Percentiles rank a stretch among this genome's conserved stretches.
These are phyloP conservation scores for Irpex rosettiformis DNA, from an alignment of 1,284 basidiomycete species.

Conservation along the genomic window DNA sequence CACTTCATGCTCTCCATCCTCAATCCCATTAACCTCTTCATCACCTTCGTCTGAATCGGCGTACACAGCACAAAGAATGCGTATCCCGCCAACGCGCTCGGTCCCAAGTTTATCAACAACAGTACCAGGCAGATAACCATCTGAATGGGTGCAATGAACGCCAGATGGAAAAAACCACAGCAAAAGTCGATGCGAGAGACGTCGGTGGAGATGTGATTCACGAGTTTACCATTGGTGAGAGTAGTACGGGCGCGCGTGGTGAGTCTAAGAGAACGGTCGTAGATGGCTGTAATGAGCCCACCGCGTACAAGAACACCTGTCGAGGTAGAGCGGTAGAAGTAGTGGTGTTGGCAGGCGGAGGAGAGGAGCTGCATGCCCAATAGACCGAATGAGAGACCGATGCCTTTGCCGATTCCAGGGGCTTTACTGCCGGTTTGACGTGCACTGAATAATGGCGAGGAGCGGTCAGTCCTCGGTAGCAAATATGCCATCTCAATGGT, in stretches of 20 bases:
- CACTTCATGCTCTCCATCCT: conserved; percentile 82
- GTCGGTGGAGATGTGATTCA: conserved; percentile 94
- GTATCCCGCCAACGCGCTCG: conserved; percentile 81
- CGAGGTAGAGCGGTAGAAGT: conserved; percentile 71
- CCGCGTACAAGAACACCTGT: conserved; percentile 82
- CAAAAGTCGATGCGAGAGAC: conserved; percentile 90
- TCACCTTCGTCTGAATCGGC: conserved; percentile 65
- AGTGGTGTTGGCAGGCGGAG: conserved; percentile 76
- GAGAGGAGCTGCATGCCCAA: conserved; percentile 67
- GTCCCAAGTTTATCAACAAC: conserved; percentile 71
- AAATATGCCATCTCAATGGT: too few species aligned
- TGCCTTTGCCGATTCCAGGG: conserved; percentile 66
- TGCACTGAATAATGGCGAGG: conserved; percentile 29
- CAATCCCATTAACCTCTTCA: conserved; percentile 73
- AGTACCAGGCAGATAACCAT: conserved; percentile 69
- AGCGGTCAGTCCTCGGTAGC: too few species aligned
- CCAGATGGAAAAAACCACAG: conserved; percentile 79
- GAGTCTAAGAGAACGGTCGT: conserved; percentile 74
- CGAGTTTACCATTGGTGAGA: conserved; percentile 81
- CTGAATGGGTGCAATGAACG: conserved; percentile 75
- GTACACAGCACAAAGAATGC: conserved; percentile 71
- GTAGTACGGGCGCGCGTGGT: conserved; percentile 82
- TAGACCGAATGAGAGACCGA: conserved; percentile 74
- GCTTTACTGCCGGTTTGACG: conserved; percentile 40
- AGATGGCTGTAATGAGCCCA: conserved; percentile 88